These are phyloP conservation scores for Cutaneotrichosporon arboriforme DNA, from an alignment of 1,284 basidiomycete genomes.

Conservation along the genomic window DNA sequence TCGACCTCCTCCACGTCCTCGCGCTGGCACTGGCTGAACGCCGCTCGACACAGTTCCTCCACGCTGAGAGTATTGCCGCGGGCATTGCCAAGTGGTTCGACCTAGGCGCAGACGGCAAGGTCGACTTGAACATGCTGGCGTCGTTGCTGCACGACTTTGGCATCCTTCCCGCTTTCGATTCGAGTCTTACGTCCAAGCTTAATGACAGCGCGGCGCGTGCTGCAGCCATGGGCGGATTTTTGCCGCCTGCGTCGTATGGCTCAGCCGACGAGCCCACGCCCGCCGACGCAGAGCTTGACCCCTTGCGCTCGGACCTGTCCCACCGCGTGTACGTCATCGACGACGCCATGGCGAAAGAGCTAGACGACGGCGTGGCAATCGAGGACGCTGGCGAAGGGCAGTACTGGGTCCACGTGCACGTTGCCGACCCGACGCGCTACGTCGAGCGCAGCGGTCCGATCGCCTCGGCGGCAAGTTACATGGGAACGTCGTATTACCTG, in stretches of 20 bases:
- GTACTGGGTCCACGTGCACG: conserved; percentile 82
- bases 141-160: conserved; percentile 62
- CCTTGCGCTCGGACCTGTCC: conserved; percentile 67
- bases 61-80: conserved; percentile 56
- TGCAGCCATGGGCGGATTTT: conserved; percentile 28
- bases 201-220: conserved; percentile 18
- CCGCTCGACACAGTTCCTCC: conserved; percentile 61
- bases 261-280: conserved; percentile 15
- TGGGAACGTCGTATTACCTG: conserved; percentile 59
- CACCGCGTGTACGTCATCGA: conserved; percentile 86
- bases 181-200: conserved; percentile 35
- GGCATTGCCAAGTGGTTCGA: conserved; percentile 61
- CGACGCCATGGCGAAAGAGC: conserved; percentile 70
- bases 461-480: conserved; percentile 55
- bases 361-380: conserved; percentile 91
- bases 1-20: conserved; percentile 62
- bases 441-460: conserved; percentile 66
- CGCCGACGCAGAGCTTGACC: conserved; percentile 20
- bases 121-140: conserved; percentile 50
- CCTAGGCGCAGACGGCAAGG: conserved; percentile 31
- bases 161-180: conserved; percentile 65
- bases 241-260: conserved; percentile 9
- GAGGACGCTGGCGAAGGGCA: conserved; percentile 58
- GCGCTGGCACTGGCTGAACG: conserved; percentile 57
- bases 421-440: conserved; percentile 84